Base-by-base conservation (phyloP, 371 early-diverging fungal genomes). In the Chytridium lagenaria region DNA sequence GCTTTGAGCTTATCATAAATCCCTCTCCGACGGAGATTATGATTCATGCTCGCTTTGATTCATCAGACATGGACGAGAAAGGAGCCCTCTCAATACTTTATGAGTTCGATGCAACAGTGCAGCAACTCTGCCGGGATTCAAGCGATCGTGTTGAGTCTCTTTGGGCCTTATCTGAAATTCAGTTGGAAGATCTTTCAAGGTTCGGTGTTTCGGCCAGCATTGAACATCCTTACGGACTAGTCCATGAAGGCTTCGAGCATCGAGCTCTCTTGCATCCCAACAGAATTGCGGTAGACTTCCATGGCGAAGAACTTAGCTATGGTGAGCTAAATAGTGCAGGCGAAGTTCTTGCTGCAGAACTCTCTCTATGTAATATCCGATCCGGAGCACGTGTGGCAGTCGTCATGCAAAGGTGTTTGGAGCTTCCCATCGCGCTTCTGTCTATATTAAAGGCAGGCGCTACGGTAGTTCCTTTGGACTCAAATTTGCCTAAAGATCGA, bases 391-490 rank as follows among this genome's bases (percentile, higher is more conserved):
- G 73, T 28, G 71, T 76, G 2, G 67, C 75, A 10, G 34, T 76
- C 31, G 37, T 72, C 40, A 66, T 65, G 39, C n/a, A 23, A 22
- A 36, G 76, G 55, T 67, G 57, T 12, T 36, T 76, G 19, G 76
- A 76, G 67, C 64, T 75, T 30, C 36, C 72, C 67, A 68, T 67
- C 2, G 63, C 52, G 10, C 52, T 77, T 30, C 69, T 81, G 15
- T 79, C 44, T 10, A 55, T 81, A 31, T 44, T 76, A 23, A 79
- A 79, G 50, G 79, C 78, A 15, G 81, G 81, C 28, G 78, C 71
- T 64, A 75, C 74, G 22, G 77, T 65, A 38, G 71, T 81, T 19
- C 73, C 78, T 3, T 40, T 81, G 7, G 80, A 81, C 37, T 26
- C 78, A 7, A 49, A n/a, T 0, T 26, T 57, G 30, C 80, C 79